Evolutionary conservation across 192 early-diverging fungal genomes (phyloP).

Genomic region (Coemansia sp.): DNA sequence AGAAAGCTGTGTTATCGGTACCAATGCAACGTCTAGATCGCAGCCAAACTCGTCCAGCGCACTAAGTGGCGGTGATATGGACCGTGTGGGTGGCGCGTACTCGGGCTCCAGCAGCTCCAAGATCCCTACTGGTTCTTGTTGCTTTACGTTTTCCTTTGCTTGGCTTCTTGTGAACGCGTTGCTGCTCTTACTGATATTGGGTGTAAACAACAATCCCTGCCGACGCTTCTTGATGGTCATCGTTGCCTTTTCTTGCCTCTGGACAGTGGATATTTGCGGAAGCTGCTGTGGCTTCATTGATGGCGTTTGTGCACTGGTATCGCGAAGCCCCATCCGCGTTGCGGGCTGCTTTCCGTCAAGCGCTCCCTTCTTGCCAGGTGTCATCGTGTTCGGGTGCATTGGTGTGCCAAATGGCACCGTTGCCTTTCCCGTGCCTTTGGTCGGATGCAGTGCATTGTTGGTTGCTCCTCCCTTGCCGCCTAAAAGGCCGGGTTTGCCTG

Average conservation of each 20-base stretch:
- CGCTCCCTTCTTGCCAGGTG: constrained; percentile 17
- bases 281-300: constrained; percentile 12
- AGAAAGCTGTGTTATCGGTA: constrained; percentile 38
- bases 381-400: constrained; percentile 12
- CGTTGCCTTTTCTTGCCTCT: background rate
- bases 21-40: constrained; percentile 32
- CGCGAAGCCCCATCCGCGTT: constrained; percentile 23
- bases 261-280: background rate
- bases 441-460: background rate
- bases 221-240: constrained; percentile 13
- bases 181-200: background rate
- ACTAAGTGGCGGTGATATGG: constrained; percentile 5
- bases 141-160: too few species aligned
- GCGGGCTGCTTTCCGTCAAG: constrained; percentile 14
- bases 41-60: constrained; percentile 33
- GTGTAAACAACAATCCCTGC: constrained; percentile 30
- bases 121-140: background rate
- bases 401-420: constrained; percentile 23
- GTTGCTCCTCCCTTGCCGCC: constrained; percentile 10
- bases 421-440: constrained; percentile 1
- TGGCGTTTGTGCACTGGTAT: constrained; percentile 25
- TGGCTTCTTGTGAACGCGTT: background rate
- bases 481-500: constrained; percentile 28
- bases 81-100: constrained; percentile 20
- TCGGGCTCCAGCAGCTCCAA: constrained; percentile 35